These are phyloP conservation scores for Candida sonorensis DNA, from an alignment of 805 yeast species.

Conservation along the genomic window DNA sequence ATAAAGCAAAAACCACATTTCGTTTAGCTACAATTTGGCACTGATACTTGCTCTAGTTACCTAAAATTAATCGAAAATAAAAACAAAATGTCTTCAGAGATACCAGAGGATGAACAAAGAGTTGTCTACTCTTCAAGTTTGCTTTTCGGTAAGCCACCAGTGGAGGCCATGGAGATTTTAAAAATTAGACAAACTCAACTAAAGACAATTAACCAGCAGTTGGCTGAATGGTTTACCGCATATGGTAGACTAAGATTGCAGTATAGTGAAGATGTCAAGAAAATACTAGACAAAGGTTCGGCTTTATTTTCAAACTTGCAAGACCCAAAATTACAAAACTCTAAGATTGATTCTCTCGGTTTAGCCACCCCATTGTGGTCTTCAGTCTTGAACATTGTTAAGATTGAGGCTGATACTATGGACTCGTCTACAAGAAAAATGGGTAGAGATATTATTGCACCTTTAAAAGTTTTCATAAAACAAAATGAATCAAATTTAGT, in stretches of 20 bases:
- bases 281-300: constrained; percentile 27
- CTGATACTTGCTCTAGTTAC: no score
- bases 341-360: constrained; percentile 42
- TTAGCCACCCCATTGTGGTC: constrained; percentile 38
- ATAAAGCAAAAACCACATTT: no score
- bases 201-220: constrained; percentile 48
- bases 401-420: constrained; percentile 36
- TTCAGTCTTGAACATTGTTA: constrained; percentile 32
- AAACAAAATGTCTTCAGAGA: constrained; percentile 2
- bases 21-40: no score
- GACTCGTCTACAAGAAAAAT: constrained; percentile 46
- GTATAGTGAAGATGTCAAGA: constrained; percentile 43
- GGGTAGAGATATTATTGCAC: constrained; percentile 49
- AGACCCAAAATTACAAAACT: constrained; percentile 37
- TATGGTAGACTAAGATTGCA: constrained; percentile 40
- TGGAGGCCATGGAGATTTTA: constrained; percentile 53
- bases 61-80: no score
- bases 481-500: constrained; percentile 41
- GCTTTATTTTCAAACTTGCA: constrained; percentile 31
- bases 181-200: constrained; percentile 51
- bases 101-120: constrained; percentile 18
- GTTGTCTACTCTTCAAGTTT: constrained; percentile 28
- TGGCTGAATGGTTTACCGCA: constrained; percentile 55
- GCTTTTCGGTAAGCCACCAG: constrained; percentile 39
- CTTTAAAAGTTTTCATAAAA: constrained; percentile 45